A percentile compares a stretch with the other conserved stretches of the same genome.
Evolutionary conservation across 441 rosid species (phyloP).

Genomic region (Aquilaria agallochum): DNA sequence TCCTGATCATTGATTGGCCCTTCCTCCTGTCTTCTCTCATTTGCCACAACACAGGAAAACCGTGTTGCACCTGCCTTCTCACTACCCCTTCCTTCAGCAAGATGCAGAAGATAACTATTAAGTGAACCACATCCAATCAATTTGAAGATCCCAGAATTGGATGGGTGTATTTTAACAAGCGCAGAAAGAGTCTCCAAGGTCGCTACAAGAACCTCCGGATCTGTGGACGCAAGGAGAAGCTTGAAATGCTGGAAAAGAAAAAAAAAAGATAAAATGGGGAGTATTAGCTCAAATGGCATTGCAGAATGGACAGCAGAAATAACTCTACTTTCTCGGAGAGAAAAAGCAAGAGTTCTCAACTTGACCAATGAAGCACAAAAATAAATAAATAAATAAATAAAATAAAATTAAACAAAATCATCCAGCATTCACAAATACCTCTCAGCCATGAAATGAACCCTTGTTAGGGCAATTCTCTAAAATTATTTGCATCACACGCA

Average conservation of each 20-base stretch:
- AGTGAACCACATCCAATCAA: slow-evolving; percentile 86
- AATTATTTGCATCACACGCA: slow-evolving; percentile 88
- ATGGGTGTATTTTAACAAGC: slow-evolving; percentile 88
- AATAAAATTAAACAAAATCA: background rate
- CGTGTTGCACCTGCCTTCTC: slow-evolving; percentile 98
- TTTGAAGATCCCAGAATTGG: slow-evolving; percentile 87
- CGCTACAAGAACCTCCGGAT: slow-evolving; percentile 92
- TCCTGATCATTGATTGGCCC: slow-evolving; percentile 61
- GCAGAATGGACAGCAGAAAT: background rate
- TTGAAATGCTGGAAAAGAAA: slow-evolving; percentile 70
- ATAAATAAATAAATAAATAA: too few species aligned
- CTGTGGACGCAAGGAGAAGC: slow-evolving; percentile 90
- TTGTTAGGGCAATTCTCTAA: slow-evolving; percentile 94
- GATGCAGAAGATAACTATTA: slow-evolving; percentile 75
- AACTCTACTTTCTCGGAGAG: background rate
- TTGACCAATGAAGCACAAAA: background rate
- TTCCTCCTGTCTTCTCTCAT: slow-evolving; percentile 85
- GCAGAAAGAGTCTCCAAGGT: slow-evolving; percentile 87
- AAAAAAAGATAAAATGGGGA: slow-evolving; percentile 14
- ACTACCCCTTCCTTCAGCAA: slow-evolving; percentile 99
- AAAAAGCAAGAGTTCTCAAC: background rate
- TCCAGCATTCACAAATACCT: slow-evolving; percentile 48
- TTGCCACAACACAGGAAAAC: slow-evolving; percentile 88
- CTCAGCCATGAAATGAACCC: slow-evolving; percentile 89
- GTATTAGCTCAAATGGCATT: slow-evolving; percentile 18